Evolutionary conservation across 2,329 filamentous ascomycete genomes (phyloP).

Genomic region (Cercospora beticola): DNA sequence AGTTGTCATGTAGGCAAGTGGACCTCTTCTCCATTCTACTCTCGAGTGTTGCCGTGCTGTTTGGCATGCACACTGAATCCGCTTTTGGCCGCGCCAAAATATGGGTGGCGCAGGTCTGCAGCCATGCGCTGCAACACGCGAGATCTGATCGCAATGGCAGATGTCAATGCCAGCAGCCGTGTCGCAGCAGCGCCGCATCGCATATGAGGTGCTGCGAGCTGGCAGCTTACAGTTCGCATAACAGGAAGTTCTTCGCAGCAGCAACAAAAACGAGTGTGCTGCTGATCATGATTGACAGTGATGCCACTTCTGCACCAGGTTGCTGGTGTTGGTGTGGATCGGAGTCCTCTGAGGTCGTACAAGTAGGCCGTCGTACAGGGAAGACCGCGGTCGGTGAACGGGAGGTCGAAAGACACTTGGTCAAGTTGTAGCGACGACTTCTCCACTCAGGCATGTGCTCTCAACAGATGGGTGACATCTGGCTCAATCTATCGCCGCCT

Average conservation of each 20-base stretch:
- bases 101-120: constrained; percentile 25
- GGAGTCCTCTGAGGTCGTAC: constrained; percentile 14
- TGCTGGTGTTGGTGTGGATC: constrained; percentile 22
- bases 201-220: not conserved
- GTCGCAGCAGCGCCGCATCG: constrained; percentile 5
- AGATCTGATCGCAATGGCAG: constrained; percentile 21
- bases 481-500: not conserved
- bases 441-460: constrained; percentile 23
- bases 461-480: constrained; percentile 17
- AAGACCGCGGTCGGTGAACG: constrained; percentile 14
- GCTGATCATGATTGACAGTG: constrained; percentile 20
- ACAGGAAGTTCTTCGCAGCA: not conserved
- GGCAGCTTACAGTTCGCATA: not conserved
- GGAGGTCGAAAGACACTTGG: constrained; percentile 6
- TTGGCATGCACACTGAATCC: constrained; percentile 23
- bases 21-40: constrained; percentile 16
- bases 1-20: constrained; percentile 14
- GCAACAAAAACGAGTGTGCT: not conserved
- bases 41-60: constrained; percentile 21
- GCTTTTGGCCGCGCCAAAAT: constrained; percentile 13
- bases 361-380: constrained; percentile 19
- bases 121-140: constrained; percentile 23
- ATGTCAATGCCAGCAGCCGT: constrained; percentile 25
- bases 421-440: constrained; percentile 23
- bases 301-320: constrained; percentile 22